Conservation (phyloP, 495 filamentous ascomycete genomes). For the Penicillium samsonianum region DNA sequence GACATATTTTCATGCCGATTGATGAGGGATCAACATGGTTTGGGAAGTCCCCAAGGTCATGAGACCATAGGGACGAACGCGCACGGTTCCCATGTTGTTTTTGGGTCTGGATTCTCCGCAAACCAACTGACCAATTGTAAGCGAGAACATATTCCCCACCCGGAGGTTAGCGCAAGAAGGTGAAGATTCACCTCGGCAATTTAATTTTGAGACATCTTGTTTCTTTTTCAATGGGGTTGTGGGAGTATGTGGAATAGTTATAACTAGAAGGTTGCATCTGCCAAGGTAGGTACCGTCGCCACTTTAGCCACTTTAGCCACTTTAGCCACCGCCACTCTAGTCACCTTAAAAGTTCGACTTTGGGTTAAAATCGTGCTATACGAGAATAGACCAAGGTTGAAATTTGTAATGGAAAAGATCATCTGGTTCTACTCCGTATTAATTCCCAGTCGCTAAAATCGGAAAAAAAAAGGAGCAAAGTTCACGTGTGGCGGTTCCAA, state of each 20-base stretch:
- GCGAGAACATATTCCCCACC: not conserved
- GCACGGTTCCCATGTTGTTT: not conserved
- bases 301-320: not conserved
- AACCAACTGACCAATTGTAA: not conserved
- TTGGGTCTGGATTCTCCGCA: not conserved
- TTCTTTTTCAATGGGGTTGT: too few species aligned
- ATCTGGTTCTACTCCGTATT: not conserved
- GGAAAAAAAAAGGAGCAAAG: not conserved
- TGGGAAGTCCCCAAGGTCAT: not conserved
- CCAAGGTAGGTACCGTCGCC: not conserved
- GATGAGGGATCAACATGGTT: too few species aligned
- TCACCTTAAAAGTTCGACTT: too few species aligned
- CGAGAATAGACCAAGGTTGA: not conserved
- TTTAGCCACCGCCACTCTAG: not conserved
- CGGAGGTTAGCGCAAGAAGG: not conserved
- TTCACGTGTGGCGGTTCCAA: conserved; percentile 10
- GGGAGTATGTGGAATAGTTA: too few species aligned
- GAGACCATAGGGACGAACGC: not conserved
- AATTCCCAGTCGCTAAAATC: not conserved
- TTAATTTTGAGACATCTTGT: not conserved
- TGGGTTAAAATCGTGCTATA: not conserved
- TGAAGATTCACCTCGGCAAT: not conserved
- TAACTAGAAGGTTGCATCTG: not conserved
- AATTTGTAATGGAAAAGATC: not conserved
- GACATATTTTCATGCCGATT: not conserved